phyloP scores from a whole-genome alignment of 306 rosid species.

The Leucaena leucocephala region DNA sequence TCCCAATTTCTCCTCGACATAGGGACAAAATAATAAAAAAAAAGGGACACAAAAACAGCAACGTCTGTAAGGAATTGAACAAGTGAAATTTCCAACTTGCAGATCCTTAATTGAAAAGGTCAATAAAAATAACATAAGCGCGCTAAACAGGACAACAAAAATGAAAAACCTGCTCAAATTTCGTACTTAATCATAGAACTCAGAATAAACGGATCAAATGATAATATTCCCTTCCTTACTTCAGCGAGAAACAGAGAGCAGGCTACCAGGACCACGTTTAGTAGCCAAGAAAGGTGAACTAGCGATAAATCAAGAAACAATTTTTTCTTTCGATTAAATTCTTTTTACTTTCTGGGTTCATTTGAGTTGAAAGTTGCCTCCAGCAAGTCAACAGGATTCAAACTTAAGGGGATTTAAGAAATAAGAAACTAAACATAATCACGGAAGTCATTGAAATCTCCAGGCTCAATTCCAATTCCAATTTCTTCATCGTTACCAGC shows the following conservation, averaged over 20 bases:
- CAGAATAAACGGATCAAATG: conserved; percentile 10
- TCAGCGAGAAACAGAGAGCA: neutral
- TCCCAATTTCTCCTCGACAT: neutral
- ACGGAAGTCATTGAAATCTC: neutral
- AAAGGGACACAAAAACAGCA: neutral
- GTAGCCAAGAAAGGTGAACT: neutral
- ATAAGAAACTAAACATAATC: neutral
- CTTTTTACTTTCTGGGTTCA: neutral
- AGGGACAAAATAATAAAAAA: neutral
- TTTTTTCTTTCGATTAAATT: neutral
- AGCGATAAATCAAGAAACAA: neutral
- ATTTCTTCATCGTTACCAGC: conserved; percentile 1
- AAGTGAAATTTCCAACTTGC: neutral
- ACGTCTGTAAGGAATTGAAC: neutral
- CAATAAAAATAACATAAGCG: neutral
- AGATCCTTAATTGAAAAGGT: conserved; percentile 17
- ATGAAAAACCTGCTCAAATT: neutral
- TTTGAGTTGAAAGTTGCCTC: neutral
- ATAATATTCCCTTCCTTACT: neutral
- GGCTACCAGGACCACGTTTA: neutral
- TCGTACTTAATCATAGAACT: neutral
- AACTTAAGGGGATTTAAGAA: neutral
- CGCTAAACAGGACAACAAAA: conserved; percentile 14
- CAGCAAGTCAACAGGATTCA: neutral
- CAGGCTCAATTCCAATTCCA: conserved; percentile 17